Percentiles rank a stretch among this genome's conserved stretches.
phyloP scores from a whole-genome alignment of 208 protist species.

The Trypanosoma brucei region DNA sequence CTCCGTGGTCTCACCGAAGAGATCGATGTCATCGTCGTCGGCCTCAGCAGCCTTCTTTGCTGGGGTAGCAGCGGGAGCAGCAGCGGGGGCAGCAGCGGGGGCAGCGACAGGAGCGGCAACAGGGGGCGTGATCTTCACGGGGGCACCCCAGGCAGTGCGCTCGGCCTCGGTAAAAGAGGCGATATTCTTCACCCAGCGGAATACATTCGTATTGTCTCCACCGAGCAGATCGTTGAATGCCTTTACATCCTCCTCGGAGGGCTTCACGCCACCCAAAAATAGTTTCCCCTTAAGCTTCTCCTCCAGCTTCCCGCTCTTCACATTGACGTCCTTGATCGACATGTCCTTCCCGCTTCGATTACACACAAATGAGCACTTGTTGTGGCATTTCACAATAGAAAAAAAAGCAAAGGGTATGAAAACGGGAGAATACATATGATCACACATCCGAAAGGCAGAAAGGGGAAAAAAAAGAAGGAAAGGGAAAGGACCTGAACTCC shows the following conservation, averaged over 20 bases:
- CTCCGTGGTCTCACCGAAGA: conserved; percentile 86
- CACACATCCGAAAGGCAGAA: background rate
- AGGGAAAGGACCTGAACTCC: conserved; percentile 3
- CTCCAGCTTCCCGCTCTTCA: conserved; percentile 52
- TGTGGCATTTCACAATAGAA: no score
- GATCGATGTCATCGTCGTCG: conserved; percentile 88
- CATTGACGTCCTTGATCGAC: conserved; percentile 55
- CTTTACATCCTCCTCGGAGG: conserved; percentile 62
- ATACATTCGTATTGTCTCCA: conserved; percentile 36
- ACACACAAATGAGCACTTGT: conserved; percentile 9
- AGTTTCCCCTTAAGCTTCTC: conserved; percentile 49
- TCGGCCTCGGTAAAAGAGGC: conserved; percentile 54
- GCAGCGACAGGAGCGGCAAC: conserved; percentile 17
- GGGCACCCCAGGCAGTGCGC: conserved; percentile 44
- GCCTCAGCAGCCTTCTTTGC: conserved; percentile 29
- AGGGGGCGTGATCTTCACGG: conserved; percentile 49
- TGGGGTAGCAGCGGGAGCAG: conserved; percentile 4
- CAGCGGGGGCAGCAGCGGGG: background rate
- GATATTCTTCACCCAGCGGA: conserved; percentile 77
- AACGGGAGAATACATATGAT: background rate
- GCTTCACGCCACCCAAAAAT: conserved; percentile 67
- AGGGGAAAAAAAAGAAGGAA: conserved; percentile 19
- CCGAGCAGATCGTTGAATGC: conserved; percentile 68
- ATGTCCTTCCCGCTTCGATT: conserved; percentile 17
- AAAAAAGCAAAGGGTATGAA: background rate